A percentile compares a stretch with the other conserved stretches of the same genome.
Conservation (phyloP, 176 grass and related monocot species). For the Chloris gayana region DNA sequence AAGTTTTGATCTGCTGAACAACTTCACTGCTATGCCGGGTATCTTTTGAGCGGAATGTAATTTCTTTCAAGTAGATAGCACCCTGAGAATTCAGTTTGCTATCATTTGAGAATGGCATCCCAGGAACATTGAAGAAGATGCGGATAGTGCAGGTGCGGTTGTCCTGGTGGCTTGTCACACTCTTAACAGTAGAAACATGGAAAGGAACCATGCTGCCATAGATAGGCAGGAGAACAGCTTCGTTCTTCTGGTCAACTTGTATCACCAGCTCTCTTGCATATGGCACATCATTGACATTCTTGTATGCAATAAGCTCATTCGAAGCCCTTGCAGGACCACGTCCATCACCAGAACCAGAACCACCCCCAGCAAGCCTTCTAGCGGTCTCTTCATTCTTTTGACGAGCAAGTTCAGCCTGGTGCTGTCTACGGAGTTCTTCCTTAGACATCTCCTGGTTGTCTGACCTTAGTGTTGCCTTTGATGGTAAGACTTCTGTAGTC, state of each 20-base stretch:
- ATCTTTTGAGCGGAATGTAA: constrained; percentile 83
- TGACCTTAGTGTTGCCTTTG: constrained; percentile 69
- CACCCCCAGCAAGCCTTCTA: constrained; percentile 67
- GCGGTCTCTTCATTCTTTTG: constrained; percentile 88
- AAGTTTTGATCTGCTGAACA: constrained; percentile 83
- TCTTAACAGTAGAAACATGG: constrained; percentile 93
- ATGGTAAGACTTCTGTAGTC: constrained; percentile 29
- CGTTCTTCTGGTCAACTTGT: constrained; percentile 88
- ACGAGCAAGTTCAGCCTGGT: constrained; percentile 85
- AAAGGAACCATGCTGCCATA: constrained; percentile 87
- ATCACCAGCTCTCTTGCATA: constrained; percentile 68
- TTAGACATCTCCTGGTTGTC: constrained; percentile 88
- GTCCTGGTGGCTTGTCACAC: constrained; percentile 73
- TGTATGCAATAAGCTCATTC: constrained; percentile 83
- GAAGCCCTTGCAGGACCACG: constrained; percentile 50
- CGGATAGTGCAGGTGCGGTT: constrained; percentile 72
- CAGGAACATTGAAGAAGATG: constrained; percentile 83
- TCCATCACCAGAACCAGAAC: constrained; percentile 58
- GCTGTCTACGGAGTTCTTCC: constrained; percentile 83
- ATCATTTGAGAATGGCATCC: constrained; percentile 82
- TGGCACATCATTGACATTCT: constrained; percentile 74
- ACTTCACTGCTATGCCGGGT: constrained; percentile 80
- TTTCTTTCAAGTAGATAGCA: constrained; percentile 79
- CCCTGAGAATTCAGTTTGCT: constrained; percentile 71
- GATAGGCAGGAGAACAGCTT: constrained; percentile 83